Percentiles rank a stretch among this genome's conserved stretches.
These are phyloP conservation scores for Candida tallmaniae DNA, from an alignment of 805 yeast genomes.

Conservation along the genomic window DNA sequence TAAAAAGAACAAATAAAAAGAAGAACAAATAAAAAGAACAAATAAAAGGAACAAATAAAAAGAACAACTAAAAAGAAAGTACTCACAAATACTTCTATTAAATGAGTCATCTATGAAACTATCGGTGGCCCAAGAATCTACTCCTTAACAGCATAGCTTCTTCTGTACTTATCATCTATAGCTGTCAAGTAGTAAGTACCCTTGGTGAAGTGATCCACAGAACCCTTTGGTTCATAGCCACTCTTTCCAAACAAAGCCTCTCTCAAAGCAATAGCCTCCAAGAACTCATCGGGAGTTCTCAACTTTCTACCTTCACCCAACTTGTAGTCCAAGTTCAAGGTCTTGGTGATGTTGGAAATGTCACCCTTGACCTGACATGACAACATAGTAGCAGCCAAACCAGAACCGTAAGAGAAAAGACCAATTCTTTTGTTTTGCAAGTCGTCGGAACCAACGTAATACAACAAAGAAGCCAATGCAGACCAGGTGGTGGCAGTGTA, in stretches of 20 bases:
- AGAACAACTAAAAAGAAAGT: too few species aligned
- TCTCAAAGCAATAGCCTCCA: constrained; percentile 76
- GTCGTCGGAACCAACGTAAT: constrained; percentile 66
- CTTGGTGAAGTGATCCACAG: constrained; percentile 59
- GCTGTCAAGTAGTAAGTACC: constrained; percentile 84
- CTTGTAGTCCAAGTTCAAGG: constrained; percentile 63
- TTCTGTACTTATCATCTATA: constrained; percentile 84
- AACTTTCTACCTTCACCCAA: constrained; percentile 58
- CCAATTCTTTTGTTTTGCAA: constrained; percentile 85
- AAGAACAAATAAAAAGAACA: too few species aligned
- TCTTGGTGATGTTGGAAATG: constrained; percentile 57
- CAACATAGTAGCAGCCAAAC: constrained; percentile 88
- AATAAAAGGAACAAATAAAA: too few species aligned
- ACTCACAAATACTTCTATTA: too few species aligned
- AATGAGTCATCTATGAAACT: constrained; percentile 10
- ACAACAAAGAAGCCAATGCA: constrained; percentile 75
- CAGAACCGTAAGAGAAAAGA: constrained; percentile 95
- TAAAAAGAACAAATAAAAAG: too few species aligned
- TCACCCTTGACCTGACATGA: constrained; percentile 81
- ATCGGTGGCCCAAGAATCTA: too few species aligned
- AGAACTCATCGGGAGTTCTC: constrained; percentile 76
- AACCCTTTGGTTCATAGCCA: constrained; percentile 73
- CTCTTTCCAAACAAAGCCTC: constrained; percentile 86
- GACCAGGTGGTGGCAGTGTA: constrained; percentile 94
- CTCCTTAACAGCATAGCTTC: too few species aligned